Percentiles rank a stretch among this genome's conserved stretches.
These are phyloP conservation scores for Geotrichum ghanense DNA, from an alignment of 805 yeast species.

Conservation along the genomic window DNA sequence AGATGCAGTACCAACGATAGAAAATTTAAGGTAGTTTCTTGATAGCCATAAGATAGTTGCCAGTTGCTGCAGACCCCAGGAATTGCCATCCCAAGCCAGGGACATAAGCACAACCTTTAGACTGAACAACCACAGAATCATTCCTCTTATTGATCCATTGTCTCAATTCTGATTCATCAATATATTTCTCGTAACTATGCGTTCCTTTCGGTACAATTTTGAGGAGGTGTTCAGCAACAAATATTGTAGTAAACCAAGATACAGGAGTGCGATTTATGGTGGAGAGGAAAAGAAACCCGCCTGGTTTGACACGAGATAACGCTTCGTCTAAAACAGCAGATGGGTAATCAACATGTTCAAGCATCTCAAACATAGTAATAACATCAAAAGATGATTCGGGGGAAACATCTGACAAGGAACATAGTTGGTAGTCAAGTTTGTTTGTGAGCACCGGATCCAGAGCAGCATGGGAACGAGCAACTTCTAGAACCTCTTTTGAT, in stretches of 20 bases:
- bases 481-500: conserved; percentile 68
- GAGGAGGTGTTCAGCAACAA: conserved; percentile 74
- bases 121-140: conserved; percentile 46
- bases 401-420: conserved; percentile 48
- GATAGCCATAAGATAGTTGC: conserved; percentile 89
- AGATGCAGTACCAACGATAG: too few species aligned
- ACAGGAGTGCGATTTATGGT: conserved; percentile 84
- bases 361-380: conserved; percentile 85
- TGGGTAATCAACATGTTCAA: conserved; percentile 90
- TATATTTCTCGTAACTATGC: conserved; percentile 78
- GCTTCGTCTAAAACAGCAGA: conserved; percentile 60
- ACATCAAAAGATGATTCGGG: conserved; percentile 47
- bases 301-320: conserved; percentile 54
- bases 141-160: conserved; percentile 46
- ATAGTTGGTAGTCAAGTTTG: conserved; percentile 49
- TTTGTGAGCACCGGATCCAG: conserved; percentile 51
- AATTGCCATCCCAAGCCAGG: conserved; percentile 83
- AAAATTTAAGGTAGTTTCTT: too few species aligned
- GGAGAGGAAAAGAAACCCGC: conserved; percentile 78
- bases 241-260: conserved; percentile 87
- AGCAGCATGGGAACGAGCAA: conserved; percentile 58
- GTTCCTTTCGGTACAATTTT: conserved; percentile 86
- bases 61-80: conserved; percentile 38
- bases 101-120: conserved; percentile 72
- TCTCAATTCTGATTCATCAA: conserved; percentile 59